Conservation (phyloP, 2,329 filamentous ascomycete species). For the Leptographium galeiforme region DNA sequence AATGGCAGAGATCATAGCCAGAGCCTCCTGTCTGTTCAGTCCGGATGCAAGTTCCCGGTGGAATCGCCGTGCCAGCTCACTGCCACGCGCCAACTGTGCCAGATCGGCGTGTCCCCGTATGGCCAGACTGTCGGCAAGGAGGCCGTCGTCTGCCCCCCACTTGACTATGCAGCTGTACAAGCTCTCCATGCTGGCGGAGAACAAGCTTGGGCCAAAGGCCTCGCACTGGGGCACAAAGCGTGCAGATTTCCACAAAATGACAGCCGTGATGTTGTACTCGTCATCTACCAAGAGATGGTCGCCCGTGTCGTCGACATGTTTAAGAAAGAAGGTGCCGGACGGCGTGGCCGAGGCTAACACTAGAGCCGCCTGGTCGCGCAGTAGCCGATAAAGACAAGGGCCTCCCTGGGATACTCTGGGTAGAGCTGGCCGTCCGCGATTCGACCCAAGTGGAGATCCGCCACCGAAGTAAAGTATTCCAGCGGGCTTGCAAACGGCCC, state of each 20-base stretch:
- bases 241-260: not conserved
- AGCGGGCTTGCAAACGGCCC: not conserved
- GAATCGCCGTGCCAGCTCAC: conserved; percentile 2
- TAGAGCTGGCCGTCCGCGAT: not conserved
- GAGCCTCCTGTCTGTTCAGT: not conserved
- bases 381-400: not conserved
- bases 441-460: not conserved
- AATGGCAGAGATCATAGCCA: not conserved
- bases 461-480: not conserved
- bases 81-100: not conserved
- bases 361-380: not conserved
- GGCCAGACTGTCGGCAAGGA: not conserved
- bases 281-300: not conserved
- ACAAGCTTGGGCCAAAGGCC: not conserved
- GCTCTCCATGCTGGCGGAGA: not conserved
- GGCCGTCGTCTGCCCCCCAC: not conserved
- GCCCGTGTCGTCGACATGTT: conserved; percentile 2
- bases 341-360: not conserved
- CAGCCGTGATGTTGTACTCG: not conserved
- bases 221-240: not conserved
- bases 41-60: conserved; percentile 4
- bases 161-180: not conserved
- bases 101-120: not conserved
- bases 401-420: not conserved
- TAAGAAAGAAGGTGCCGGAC: not conserved